phyloP scores from a whole-genome alignment of 2,329 filamentous ascomycete genomes.

The Diplodia sapinea region DNA sequence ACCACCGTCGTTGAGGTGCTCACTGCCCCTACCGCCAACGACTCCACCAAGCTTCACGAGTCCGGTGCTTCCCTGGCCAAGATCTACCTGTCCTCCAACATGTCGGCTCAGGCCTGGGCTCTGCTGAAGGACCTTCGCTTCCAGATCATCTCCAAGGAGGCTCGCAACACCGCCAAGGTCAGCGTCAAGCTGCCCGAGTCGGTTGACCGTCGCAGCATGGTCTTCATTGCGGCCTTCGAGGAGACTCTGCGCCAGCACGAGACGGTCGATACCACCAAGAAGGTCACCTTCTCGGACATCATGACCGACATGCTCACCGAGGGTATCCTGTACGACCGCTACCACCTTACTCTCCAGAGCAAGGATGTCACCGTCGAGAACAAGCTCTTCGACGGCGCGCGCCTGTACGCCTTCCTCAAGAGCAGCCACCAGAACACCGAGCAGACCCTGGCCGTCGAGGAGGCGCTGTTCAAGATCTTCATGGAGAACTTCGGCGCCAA shows the following conservation, averaged over 20 bases:
- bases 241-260: conserved; percentile 51
- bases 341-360: conserved; percentile 40
- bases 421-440: conserved; percentile 11
- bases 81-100: conserved; percentile 46
- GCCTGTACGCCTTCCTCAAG: conserved; percentile 40
- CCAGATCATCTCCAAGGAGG: conserved; percentile 56
- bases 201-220: conserved; percentile 40
- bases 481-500: conserved; percentile 25
- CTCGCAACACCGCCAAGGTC: conserved; percentile 33
- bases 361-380: conserved; percentile 48
- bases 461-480: conserved; percentile 28
- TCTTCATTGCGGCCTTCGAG: conserved; percentile 56
- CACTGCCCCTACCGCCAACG: conserved; percentile 43
- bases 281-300: conserved; percentile 47
- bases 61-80: conserved; percentile 55
- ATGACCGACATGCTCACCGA: conserved; percentile 52
- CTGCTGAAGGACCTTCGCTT: conserved; percentile 51
- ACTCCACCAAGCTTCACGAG: conserved; percentile 57
- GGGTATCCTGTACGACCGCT: conserved; percentile 45
- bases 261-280: conserved; percentile 34
- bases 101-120: conserved; percentile 22
- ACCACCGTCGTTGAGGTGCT: conserved; percentile 45
- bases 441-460: conserved; percentile 27
- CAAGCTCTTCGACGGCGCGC: conserved; percentile 42
- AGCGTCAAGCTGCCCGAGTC: conserved; percentile 43